Percentiles rank a stretch among this genome's conserved stretches.
These are phyloP conservation scores for Scheffersomyces lignicola DNA, from an alignment of 1,139 yeast genomes.

Conservation along the genomic window DNA sequence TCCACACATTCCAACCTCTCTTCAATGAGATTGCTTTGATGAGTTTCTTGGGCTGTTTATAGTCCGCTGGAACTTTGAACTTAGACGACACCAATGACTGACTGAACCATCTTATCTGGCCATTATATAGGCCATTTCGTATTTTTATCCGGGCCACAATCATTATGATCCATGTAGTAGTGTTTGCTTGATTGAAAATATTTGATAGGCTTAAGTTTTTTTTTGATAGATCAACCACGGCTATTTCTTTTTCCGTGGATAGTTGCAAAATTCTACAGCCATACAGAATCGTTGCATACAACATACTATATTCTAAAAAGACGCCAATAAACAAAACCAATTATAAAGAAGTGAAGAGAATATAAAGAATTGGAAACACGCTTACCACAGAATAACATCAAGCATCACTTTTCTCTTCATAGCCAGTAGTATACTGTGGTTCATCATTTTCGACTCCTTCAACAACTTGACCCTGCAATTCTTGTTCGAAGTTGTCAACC, in stretches of 20 bases:
- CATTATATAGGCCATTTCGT: background rate
- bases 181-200: no score
- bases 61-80: constrained; percentile 16
- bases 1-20: constrained; percentile 26
- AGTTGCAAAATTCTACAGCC: no score
- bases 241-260: no score
- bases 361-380: no score
- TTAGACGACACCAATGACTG: background rate
- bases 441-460: constrained; percentile 16
- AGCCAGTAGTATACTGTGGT: background rate
- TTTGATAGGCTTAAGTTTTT: no score
- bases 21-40: constrained; percentile 17
- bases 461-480: constrained; percentile 35
- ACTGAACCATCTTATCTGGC: background rate
- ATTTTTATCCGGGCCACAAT: background rate
- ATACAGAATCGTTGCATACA: no score
- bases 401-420: constrained; percentile 1
- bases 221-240: no score
- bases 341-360: no score
- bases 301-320: no score
- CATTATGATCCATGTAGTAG: no score
- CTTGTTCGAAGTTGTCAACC: constrained; percentile 63
- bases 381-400: no score
- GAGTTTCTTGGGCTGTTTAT: constrained; percentile 14
- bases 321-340: no score